Conservation (phyloP, 2,329 filamentous ascomycete species). For the Immersiporthe knoxdaviesiana region DNA sequence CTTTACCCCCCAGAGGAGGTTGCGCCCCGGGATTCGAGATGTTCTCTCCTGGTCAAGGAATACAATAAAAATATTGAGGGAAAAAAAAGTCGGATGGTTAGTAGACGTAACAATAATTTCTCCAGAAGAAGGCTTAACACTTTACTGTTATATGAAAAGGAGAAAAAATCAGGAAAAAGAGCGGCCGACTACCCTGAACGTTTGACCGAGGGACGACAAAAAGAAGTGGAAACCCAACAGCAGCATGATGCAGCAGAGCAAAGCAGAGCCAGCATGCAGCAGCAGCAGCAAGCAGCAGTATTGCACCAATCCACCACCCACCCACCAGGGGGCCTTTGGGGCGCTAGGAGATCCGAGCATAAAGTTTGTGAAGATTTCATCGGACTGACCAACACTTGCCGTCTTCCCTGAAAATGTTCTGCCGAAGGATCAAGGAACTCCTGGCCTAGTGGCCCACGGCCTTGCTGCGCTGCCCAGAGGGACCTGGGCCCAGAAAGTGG, state of each 20-base stretch:
- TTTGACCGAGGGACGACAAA: constrained; percentile 27
- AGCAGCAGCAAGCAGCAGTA: background rate
- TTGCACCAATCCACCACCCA: too few relatives aligned
- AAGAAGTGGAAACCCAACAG: constrained; percentile 22
- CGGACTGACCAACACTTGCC: constrained; percentile 26
- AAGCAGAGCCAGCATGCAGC: too few relatives aligned
- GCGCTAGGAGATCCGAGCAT: constrained; percentile 29
- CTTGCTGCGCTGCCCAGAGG: constrained; percentile 27
- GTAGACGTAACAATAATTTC: constrained; percentile 8
- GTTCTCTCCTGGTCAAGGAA: background rate
- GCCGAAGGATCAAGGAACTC: constrained; percentile 31
- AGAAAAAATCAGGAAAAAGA: background rate
- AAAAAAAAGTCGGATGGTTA: constrained; percentile 14
- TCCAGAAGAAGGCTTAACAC: background rate
- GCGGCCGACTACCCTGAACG: constrained; percentile 18
- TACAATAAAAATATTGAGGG: background rate
- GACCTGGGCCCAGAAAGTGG: constrained; percentile 24
- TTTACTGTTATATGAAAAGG: too few relatives aligned
- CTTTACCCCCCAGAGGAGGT: background rate
- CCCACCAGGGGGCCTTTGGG: constrained; percentile 19
- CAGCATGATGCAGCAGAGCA: too few relatives aligned
- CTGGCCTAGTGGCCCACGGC: constrained; percentile 28
- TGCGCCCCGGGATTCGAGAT: constrained; percentile 5
- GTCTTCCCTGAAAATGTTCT: constrained; percentile 28
- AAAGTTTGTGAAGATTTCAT: constrained; percentile 30